Conservation (phyloP, 805 yeast species). For the Hanseniaspora taiwanica region DNA sequence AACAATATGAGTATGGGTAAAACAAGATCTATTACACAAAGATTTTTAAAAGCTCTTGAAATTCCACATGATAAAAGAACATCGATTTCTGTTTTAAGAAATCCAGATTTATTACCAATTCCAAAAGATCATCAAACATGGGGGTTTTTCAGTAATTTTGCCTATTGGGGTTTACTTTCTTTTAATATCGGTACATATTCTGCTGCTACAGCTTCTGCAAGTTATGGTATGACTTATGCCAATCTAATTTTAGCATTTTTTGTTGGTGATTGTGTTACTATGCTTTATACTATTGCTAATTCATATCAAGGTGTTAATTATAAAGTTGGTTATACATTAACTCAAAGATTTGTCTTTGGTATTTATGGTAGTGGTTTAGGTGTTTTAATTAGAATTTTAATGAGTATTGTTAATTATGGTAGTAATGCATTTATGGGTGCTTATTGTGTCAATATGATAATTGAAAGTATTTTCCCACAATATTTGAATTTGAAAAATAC, state of each 20-base stretch:
- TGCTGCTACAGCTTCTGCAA: slow-evolving; percentile 31
- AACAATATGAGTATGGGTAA: not conserved
- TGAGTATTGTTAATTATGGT: slow-evolving; percentile 37
- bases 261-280: slow-evolving; percentile 34
- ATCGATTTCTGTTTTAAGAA: slow-evolving; percentile 19
- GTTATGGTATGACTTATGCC: slow-evolving; percentile 32
- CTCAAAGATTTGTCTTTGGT: slow-evolving; percentile 35
- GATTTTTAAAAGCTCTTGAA: slow-evolving; percentile 13
- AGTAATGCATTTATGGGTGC: slow-evolving; percentile 35
- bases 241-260: slow-evolving; percentile 33
- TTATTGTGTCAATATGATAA: slow-evolving; percentile 25
- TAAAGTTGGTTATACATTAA: slow-evolving; percentile 35
- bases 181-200: slow-evolving; percentile 34
- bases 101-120: slow-evolving; percentile 24
- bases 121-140: slow-evolving; percentile 21
- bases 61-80: slow-evolving; percentile 22
- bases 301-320: slow-evolving; percentile 36
- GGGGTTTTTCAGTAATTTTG: slow-evolving; percentile 29
- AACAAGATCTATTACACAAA: not conserved
- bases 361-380: slow-evolving; percentile 32
- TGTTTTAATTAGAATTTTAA: slow-evolving; percentile 28
- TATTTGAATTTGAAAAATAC: slow-evolving; percentile 25
- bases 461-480: slow-evolving; percentile 29
- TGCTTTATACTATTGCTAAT: slow-evolving; percentile 31
- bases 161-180: slow-evolving; percentile 34